Percentiles rank a stretch among this genome's conserved stretches.
These are phyloP conservation scores for Tetradesmus lagerheimii DNA, from an alignment of 139 green algal genomes.

Conservation along the genomic window DNA sequence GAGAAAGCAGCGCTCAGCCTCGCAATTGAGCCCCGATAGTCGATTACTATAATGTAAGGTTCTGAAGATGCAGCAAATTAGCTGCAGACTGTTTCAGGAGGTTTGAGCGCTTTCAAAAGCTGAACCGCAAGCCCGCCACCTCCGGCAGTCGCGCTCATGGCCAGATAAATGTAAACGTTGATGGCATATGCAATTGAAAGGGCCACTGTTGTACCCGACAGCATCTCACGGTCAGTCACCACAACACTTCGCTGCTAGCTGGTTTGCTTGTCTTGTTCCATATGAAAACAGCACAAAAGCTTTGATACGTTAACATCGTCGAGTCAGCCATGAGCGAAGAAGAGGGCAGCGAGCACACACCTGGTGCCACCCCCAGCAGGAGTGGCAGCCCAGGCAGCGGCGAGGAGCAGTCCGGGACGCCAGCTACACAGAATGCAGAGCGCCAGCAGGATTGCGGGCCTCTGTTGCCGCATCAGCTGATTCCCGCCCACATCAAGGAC, in stretches of 20 bases:
- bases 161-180: background rate
- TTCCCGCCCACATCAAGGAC: constrained; percentile 25
- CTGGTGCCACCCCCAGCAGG: background rate
- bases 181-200: no score
- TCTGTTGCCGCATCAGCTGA: constrained; percentile 25
- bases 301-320: background rate
- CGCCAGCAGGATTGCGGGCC: background rate
- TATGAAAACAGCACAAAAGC: background rate
- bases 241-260: background rate
- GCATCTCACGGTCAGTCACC: background rate
- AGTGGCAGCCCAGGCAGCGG: background rate
- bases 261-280: background rate
- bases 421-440: background rate
- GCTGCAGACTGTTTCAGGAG: background rate
- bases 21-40: background rate
- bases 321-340: background rate
- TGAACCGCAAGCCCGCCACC: background rate
- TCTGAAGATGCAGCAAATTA: no score
- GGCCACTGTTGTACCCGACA: background rate
- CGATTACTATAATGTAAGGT: no score
- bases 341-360: background rate
- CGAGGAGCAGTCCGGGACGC: background rate
- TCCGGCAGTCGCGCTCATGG: background rate
- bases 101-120: background rate
- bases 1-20: background rate